Conservation (phyloP, 2,329 filamentous ascomycete species). For the Coccinonectria pachysandricola region DNA sequence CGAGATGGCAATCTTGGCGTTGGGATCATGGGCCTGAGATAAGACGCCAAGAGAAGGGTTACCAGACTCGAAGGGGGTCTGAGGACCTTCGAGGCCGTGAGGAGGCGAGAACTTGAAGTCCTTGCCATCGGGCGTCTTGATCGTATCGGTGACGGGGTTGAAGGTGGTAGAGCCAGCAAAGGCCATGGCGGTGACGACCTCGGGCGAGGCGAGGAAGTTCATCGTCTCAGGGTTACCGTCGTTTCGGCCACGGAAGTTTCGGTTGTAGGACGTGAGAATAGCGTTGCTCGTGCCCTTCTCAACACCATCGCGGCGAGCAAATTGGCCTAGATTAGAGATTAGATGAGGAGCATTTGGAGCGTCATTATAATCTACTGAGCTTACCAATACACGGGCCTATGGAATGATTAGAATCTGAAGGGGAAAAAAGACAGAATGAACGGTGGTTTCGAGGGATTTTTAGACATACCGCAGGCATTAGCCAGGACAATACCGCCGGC, state of each 20-base stretch:
- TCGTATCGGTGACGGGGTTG: conserved; percentile 83
- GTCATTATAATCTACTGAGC: no score
- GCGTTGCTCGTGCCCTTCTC: conserved; percentile 81
- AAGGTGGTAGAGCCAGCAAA: conserved; percentile 90
- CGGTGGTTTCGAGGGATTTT: no score
- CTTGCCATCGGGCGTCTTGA: conserved; percentile 69
- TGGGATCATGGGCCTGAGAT: conserved; percentile 60
- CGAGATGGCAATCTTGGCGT: conserved; percentile 64
- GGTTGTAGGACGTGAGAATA: conserved; percentile 95
- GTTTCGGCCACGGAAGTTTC: conserved; percentile 94
- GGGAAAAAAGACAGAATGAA: no score
- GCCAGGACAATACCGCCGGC: conserved; percentile 91
- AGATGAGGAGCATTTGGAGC: no score
- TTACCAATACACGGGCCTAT: no score
- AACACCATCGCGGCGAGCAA: conserved; percentile 82
- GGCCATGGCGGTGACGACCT: conserved; percentile 92
- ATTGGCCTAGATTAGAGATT: conserved; percentile 88
- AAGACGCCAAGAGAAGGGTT: conserved; percentile 64
- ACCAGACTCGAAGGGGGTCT: conserved; percentile 63
- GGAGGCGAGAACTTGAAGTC: conserved; percentile 79
- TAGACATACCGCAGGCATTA: conserved; percentile 94
- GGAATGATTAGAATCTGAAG: no score
- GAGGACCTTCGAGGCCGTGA: conserved; percentile 54
- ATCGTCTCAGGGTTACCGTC: conserved; percentile 94
- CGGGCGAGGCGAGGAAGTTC: conserved; percentile 97